Percentiles rank a stretch among this genome's conserved stretches.
These are phyloP conservation scores for Hygrophorus pudorinus DNA, from an alignment of 768 basidiomycete genomes.

Conservation along the genomic window DNA sequence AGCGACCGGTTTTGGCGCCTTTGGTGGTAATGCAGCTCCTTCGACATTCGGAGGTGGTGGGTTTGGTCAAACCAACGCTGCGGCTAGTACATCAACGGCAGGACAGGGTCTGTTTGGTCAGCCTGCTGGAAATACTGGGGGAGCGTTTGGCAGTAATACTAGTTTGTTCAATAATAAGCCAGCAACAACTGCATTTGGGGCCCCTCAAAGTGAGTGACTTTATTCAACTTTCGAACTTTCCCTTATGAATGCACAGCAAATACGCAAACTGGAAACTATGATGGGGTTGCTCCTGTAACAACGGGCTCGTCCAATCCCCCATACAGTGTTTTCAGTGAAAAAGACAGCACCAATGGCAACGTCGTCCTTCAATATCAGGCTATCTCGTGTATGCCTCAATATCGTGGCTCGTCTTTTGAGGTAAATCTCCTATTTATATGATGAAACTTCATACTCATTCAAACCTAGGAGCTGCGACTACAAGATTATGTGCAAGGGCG, in stretches of 20 bases:
- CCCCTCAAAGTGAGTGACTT: constrained; percentile 21
- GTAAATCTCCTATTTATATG: constrained; percentile 25
- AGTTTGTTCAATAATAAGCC: constrained; percentile 27
- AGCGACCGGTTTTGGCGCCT: constrained; percentile 66
- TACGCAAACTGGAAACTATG: constrained; percentile 15
- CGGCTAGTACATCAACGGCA: constrained; percentile 25
- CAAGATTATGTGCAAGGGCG: constrained; percentile 72
- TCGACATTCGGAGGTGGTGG: constrained; percentile 40
- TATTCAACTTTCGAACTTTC: not conserved
- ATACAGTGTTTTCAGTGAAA: constrained; percentile 52
- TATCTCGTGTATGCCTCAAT: constrained; percentile 72
- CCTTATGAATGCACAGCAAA: constrained; percentile 16
- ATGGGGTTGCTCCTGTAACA: constrained; percentile 44
- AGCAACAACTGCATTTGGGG: constrained; percentile 32
- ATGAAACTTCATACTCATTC: constrained; percentile 1
- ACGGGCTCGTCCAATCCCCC: constrained; percentile 62
- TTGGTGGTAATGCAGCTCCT: constrained; percentile 47
- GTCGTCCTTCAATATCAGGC: constrained; percentile 66
- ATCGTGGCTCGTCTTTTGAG: constrained; percentile 70
- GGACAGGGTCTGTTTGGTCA: constrained; percentile 49
- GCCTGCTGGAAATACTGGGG: constrained; percentile 27
- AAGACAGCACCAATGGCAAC: constrained; percentile 39
- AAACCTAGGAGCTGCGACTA: constrained; percentile 54
- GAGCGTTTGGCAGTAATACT: constrained; percentile 35
- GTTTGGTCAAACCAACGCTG: constrained; percentile 35